These are phyloP conservation scores for Colletotrichum cereale DNA, from an alignment of 2,329 filamentous ascomycete genomes.

Conservation along the genomic window DNA sequence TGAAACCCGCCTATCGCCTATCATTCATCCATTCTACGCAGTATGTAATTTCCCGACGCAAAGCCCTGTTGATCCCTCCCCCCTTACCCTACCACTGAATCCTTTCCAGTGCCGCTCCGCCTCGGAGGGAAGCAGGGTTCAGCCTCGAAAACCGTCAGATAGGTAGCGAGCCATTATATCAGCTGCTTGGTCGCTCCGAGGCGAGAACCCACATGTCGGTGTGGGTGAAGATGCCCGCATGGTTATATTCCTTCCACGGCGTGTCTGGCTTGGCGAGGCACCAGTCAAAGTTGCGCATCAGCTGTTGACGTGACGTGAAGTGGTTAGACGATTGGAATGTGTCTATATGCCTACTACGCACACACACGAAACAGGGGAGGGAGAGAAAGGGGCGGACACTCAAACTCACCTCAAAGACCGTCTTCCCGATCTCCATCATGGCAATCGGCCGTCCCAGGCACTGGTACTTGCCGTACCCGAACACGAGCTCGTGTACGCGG, in stretches of 20 bases:
- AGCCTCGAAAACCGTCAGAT: not conserved
- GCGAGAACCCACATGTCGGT: constrained; percentile 40
- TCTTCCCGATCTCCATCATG: constrained; percentile 62
- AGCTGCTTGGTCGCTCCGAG: constrained; percentile 14
- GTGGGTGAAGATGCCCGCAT: constrained; percentile 30
- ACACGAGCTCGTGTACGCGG: constrained; percentile 56
- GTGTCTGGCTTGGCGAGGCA: constrained; percentile 37
- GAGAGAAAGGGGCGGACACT: not conserved
- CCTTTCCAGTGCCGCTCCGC: not conserved
- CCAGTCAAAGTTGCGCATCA: constrained; percentile 41
- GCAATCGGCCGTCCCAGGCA: constrained; percentile 63
- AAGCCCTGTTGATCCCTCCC: not conserved
- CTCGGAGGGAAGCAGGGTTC: not conserved
- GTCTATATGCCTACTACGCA: too few relatives aligned
- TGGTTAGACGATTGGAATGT: not conserved
- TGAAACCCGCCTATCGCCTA: not conserved
- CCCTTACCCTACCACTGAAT: not conserved
- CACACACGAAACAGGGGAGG: too few relatives aligned
- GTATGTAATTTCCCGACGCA: not conserved
- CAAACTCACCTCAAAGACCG: constrained; percentile 59
- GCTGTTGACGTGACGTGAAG: not conserved
- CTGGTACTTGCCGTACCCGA: constrained; percentile 58
- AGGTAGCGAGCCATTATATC: not conserved
- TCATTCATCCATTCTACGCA: too few relatives aligned
- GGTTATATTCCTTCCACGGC: constrained; percentile 39